Evolutionary conservation across 192 early-diverging fungal genomes (phyloP).

Genomic region (Fimicolochytrium jonesii): DNA sequence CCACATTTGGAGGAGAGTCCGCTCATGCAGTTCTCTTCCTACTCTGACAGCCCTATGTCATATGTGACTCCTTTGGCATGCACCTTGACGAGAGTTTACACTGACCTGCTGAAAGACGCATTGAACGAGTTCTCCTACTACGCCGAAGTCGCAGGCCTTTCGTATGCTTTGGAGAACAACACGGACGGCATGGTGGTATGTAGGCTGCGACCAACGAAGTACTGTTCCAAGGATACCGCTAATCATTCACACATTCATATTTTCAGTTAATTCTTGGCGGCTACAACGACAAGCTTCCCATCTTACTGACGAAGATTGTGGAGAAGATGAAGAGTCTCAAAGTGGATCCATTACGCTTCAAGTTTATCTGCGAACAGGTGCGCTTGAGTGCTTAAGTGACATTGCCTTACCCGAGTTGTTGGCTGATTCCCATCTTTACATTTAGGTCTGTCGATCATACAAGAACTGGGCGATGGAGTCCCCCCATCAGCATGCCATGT

Average conservation of each 20-base stretch:
- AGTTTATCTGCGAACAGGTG: slow-evolving; percentile 68
- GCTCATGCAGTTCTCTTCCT: too few species aligned
- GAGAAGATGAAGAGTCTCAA: slow-evolving; percentile 59
- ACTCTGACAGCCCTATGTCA: slow-evolving; percentile 65
- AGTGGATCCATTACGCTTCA: slow-evolving; percentile 70
- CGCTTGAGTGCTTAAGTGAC: too few species aligned
- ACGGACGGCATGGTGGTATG: slow-evolving; percentile 50
- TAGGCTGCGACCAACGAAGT: neutral
- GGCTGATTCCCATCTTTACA: neutral
- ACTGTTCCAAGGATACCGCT: neutral
- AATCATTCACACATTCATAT: neutral
- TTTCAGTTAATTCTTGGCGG: slow-evolving; percentile 69
- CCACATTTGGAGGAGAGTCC: too few species aligned
- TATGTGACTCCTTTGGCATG: slow-evolving; percentile 72
- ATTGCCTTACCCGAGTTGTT: too few species aligned
- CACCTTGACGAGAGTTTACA: slow-evolving; percentile 68
- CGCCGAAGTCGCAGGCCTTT: slow-evolving; percentile 82
- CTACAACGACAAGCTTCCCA: slow-evolving; percentile 82
- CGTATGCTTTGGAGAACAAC: slow-evolving; percentile 67
- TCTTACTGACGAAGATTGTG: slow-evolving; percentile 68
- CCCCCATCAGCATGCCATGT: slow-evolving; percentile 76
- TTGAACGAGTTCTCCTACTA: slow-evolving; percentile 86
- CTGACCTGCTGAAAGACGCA: slow-evolving; percentile 74
- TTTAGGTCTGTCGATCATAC: slow-evolving; percentile 62
- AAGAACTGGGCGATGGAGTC: slow-evolving; percentile 74